Evolutionary conservation across 2,329 filamentous ascomycete genomes (phyloP).

Genomic region (Aspergillus awamori): DNA sequence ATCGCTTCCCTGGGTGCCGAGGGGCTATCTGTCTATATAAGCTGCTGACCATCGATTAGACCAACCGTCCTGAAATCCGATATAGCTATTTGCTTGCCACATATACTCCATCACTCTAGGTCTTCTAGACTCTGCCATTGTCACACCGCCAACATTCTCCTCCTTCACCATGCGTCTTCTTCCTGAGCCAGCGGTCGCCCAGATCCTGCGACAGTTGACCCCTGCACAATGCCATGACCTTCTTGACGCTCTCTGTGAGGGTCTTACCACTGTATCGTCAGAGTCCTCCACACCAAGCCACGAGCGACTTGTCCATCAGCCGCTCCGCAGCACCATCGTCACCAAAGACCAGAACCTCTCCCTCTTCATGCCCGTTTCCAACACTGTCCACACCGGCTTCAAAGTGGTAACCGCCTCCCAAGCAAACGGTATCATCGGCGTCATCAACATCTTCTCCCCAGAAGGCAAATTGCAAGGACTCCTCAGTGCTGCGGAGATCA

Average conservation of each 20-base stretch:
- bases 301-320: constrained; percentile 45
- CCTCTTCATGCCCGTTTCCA: constrained; percentile 74
- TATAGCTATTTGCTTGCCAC: too few species aligned
- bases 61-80: neutral
- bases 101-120: too few species aligned
- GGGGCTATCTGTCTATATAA: neutral
- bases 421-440: constrained; percentile 58
- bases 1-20: constrained; percentile 3
- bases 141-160: neutral
- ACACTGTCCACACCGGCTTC: constrained; percentile 65
- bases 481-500: constrained; percentile 72
- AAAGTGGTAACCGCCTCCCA: constrained; percentile 67
- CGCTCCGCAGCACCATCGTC: constrained; percentile 44
- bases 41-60: neutral
- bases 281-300: constrained; percentile 29
- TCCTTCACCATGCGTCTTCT: constrained; percentile 36
- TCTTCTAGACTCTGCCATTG: too few species aligned
- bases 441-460: constrained; percentile 68
- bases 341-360: constrained; percentile 56
- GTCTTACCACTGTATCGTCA: constrained; percentile 37
- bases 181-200: constrained; percentile 37
- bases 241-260: constrained; percentile 39
- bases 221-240: constrained; percentile 38
- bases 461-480: constrained; percentile 67
- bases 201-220: constrained; percentile 37